Evolutionary conservation across 768 basidiomycete species (phyloP).

Genomic region (Boletus reticuloceps): DNA sequence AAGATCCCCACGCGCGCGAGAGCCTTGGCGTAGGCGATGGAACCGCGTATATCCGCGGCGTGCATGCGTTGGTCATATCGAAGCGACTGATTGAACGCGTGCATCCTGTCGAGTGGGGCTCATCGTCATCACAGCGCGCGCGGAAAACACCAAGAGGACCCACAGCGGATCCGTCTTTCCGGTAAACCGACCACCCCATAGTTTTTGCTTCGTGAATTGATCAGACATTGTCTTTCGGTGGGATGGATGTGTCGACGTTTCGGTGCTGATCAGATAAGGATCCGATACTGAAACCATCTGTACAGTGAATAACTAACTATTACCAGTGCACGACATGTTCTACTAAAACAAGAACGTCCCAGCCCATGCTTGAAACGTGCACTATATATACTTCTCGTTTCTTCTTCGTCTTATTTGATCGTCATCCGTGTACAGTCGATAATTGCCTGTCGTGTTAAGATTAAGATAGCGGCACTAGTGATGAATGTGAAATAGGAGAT

Average conservation of each 20-base stretch:
- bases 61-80: constrained; percentile 95
- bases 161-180: constrained; percentile 71
- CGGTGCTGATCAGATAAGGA: neutral
- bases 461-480: neutral
- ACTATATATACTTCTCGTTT: constrained; percentile 6
- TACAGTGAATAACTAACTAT: neutral
- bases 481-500: constrained; percentile 6
- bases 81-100: constrained; percentile 95
- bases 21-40: constrained; percentile 94
- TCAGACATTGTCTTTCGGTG: constrained; percentile 27
- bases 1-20: constrained; percentile 80
- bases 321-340: neutral
- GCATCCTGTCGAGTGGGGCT: constrained; percentile 64
- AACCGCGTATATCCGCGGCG: constrained; percentile 86
- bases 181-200: constrained; percentile 89
- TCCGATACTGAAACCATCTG: neutral
- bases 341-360: too few species aligned
- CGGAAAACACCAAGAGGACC: neutral
- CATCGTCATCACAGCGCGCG: neutral
- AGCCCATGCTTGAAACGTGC: neutral
- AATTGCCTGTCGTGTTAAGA: neutral
- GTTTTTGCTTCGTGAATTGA: constrained; percentile 61
- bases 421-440: constrained; percentile 8
- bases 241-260: too few species aligned
- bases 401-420: neutral